Percentiles rank a stretch among this genome's conserved stretches.
phyloP scores from a whole-genome alignment of 306 rosid genomes.

The Quercus ilex region DNA sequence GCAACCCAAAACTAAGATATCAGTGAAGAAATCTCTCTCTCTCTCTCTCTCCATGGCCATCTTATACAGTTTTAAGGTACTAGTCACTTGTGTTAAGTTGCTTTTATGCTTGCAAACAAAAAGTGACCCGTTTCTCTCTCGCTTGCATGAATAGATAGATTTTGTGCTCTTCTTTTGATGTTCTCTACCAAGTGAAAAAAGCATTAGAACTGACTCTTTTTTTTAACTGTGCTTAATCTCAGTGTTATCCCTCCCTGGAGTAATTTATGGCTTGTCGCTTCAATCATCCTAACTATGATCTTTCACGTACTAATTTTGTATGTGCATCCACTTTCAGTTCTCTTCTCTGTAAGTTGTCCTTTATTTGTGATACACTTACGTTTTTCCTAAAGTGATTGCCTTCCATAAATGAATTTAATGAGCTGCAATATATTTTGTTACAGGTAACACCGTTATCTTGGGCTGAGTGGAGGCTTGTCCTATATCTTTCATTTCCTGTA shows the following conservation, averaged over 20 bases:
- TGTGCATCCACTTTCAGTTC: conserved; percentile 85
- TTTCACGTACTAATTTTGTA: conserved; percentile 82
- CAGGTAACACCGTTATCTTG: conserved; percentile 91
- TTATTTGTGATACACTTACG: conserved; percentile 3
- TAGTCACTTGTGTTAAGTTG: neutral
- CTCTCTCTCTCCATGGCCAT: neutral
- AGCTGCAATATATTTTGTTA: conserved; percentile 9
- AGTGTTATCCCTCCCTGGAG: conserved; percentile 99
- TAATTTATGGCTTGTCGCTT: conserved; percentile 92
- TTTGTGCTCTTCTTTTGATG: neutral
- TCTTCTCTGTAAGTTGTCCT: conserved; percentile 86
- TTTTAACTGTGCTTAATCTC: conserved; percentile 19
- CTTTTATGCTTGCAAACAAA: neutral
- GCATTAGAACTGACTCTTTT: neutral
- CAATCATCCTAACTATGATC: conserved; percentile 82
- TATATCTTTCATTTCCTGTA: conserved; percentile 94
- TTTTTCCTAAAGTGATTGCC: conserved; percentile 12
- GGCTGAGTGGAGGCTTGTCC: conserved; percentile 85
- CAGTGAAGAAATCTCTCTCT: neutral
- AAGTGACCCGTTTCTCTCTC: neutral
- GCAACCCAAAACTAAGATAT: neutral
- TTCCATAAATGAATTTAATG: conserved; percentile 18
- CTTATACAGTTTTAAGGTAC: neutral
- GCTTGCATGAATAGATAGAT: neutral
- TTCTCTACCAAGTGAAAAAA: neutral